A percentile compares a stretch with the other conserved stretches of the same genome.
Conservation (phyloP, 306 rosid species). For the Quercus gilva region DNA sequence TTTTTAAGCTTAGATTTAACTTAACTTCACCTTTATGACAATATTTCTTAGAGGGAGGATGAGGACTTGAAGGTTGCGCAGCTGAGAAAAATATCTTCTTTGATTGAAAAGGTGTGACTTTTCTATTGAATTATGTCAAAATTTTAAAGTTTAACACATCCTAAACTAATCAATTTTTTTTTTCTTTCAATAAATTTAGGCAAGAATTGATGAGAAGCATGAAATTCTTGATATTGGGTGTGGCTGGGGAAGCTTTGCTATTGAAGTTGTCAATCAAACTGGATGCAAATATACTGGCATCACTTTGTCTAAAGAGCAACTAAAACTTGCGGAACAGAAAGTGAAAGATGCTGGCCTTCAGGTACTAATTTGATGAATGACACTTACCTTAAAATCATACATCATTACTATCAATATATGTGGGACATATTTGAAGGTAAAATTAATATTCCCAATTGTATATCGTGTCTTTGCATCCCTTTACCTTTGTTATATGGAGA, state of each 20-base stretch:
- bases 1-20: background rate
- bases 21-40: conserved; percentile 5
- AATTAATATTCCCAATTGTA: no score
- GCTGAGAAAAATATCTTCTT: conserved; percentile 60
- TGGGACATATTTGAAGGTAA: no score
- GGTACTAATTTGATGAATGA: conserved; percentile 31
- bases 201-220: conserved; percentile 58
- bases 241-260: conserved; percentile 93
- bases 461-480: no score
- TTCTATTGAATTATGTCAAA: background rate
- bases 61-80: conserved; percentile 80
- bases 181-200: conserved; percentile 35
- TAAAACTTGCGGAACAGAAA: conserved; percentile 62
- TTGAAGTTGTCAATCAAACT: conserved; percentile 71
- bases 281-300: conserved; percentile 84
- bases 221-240: conserved; percentile 81
- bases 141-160: background rate
- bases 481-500: no score
- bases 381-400: no score
- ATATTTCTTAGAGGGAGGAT: conserved; percentile 40
- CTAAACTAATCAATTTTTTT: background rate
- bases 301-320: conserved; percentile 76
- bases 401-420: no score
- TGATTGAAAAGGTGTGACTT: conserved; percentile 56
- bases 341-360: conserved; percentile 71